Conservation (phyloP, 495 filamentous ascomycete genomes). For the Talaromyces ruber region DNA sequence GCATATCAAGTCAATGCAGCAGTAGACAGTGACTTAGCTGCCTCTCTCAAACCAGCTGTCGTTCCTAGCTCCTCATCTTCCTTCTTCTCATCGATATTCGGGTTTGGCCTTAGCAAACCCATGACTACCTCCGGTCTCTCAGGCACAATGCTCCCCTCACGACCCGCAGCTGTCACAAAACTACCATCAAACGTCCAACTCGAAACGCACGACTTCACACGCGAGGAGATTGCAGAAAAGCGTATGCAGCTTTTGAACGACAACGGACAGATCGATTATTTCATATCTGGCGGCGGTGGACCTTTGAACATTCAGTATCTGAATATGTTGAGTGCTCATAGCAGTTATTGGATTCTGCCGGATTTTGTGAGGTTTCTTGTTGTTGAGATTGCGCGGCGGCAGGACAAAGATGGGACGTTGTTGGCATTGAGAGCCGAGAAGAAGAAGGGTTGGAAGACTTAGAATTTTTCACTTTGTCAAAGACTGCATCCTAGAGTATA, state of each 20-base stretch:
- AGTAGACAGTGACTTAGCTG: conserved; percentile 71
- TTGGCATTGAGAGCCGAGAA: conserved; percentile 68
- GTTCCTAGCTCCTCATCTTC: conserved; percentile 65
- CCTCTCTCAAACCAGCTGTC: conserved; percentile 63
- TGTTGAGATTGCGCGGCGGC: conserved; percentile 70
- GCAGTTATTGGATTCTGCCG: conserved; percentile 78
- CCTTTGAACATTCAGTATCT: conserved; percentile 90
- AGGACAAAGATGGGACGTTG: conserved; percentile 60
- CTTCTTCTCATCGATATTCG: conserved; percentile 62
- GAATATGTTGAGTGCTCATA: conserved; percentile 96
- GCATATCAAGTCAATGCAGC: conserved; percentile 88
- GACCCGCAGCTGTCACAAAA: conserved; percentile 42
- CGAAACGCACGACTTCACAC: conserved; percentile 89
- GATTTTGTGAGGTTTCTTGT: conserved; percentile 87
- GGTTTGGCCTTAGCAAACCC: conserved; percentile 29
- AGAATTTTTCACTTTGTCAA: background rate
- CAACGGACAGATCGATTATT: conserved; percentile 91
- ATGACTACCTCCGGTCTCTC: conserved; percentile 9
- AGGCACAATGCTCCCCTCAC: conserved; percentile 19
- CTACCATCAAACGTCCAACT: conserved; percentile 88
- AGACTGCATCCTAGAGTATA: background rate
- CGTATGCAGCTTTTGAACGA: conserved; percentile 85
- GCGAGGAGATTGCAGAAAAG: conserved; percentile 88
- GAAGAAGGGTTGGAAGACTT: conserved; percentile 40
- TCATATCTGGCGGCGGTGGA: conserved; percentile 67